Evolutionary conservation across 2,329 filamentous ascomycete species (phyloP), one percentile per base, ranked within the genome.

Genomic region (Penicillium sclerotiorum): DNA sequence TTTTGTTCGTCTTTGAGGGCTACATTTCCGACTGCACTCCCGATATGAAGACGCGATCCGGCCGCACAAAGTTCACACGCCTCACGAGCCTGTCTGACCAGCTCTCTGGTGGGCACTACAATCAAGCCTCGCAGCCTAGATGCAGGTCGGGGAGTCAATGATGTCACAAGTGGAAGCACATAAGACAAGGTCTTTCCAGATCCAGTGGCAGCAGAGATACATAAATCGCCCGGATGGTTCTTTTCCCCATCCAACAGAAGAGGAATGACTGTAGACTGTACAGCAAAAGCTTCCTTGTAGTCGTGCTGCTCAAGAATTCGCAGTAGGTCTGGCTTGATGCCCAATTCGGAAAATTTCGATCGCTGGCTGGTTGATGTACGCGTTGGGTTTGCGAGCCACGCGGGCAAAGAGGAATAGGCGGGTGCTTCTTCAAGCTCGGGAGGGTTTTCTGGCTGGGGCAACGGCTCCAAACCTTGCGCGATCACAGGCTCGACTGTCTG

Each of bases 101-200:
- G 79, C 64, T 96, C 92, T 69, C 93, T 80, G 0, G 93, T 99
- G 0, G 94, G 94, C 9, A 99, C 85, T 1, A 99, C 86, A 39
- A 99, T 84, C 1, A 99, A 71, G 1, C 87, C 92, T 32, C 89
- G 82, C 8, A 99, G 73, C 47, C 82, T 82, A 0, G 87, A 88
- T 9, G 84, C 79, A 18, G 75, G 74, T 12, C 81, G 80, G 25
- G 81, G 77, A 57, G 87, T 86, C 41, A 99, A 76, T 43, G 87
- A 85, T 38, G 90, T 84, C 4, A 95, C 81, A 50, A 99, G 84
- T 0, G 94, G 94, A 2, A 99, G 75, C 0, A 93, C 83, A 64
- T 99, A 99, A 0, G 93, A 88, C 13, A 99, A 72, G 0, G 94
- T 99, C 68, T 99, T 99, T 49, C 94, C 94, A 0, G 94, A 97